A percentile compares a stretch with the other conserved stretches of the same genome.
phyloP scores from a whole-genome alignment of 225 moss, liverwort and hornwort genomes.

The Asterella californica region DNA sequence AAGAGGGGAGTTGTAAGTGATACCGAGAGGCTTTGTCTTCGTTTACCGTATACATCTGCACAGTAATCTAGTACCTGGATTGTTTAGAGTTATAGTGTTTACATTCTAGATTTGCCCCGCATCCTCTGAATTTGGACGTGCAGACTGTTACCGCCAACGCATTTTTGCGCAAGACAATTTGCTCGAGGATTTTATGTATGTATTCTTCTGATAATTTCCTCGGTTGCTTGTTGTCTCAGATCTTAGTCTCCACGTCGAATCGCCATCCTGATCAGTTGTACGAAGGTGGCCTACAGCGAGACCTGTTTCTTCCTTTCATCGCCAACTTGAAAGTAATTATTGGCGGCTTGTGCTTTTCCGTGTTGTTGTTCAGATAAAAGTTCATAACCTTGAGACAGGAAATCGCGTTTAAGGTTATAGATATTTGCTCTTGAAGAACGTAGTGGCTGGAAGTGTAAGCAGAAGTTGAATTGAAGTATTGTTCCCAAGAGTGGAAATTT shows the following conservation, averaged over 20 bases:
- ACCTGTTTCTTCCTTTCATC: constrained; percentile 82
- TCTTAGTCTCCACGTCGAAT: constrained; percentile 84
- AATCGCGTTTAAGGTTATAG: not conserved
- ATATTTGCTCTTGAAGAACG: not conserved
- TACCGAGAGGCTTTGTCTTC: not conserved
- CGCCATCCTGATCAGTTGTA: constrained; percentile 84
- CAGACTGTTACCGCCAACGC: not conserved
- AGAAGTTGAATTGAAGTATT: not conserved
- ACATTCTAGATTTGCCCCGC: not conserved
- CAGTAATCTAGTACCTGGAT: not conserved
- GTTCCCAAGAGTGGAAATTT: not conserved
- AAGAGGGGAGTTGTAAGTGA: constrained; percentile 63
- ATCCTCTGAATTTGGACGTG: not conserved
- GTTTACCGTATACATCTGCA: not conserved
- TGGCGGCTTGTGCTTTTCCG: not conserved
- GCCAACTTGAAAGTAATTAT: constrained; percentile 57
- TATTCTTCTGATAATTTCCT: not conserved
- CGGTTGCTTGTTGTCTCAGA: constrained; percentile 36
- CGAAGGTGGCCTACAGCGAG: constrained; percentile 86
- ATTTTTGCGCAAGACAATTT: not conserved
- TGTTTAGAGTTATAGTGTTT: not conserved
- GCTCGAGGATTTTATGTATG: not conserved
- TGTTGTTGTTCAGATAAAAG: not conserved
- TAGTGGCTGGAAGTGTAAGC: not conserved
- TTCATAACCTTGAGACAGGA: not conserved